Base-by-base conservation (phyloP, 1,284 basidiomycete species). In the Flammula alnicola region DNA sequence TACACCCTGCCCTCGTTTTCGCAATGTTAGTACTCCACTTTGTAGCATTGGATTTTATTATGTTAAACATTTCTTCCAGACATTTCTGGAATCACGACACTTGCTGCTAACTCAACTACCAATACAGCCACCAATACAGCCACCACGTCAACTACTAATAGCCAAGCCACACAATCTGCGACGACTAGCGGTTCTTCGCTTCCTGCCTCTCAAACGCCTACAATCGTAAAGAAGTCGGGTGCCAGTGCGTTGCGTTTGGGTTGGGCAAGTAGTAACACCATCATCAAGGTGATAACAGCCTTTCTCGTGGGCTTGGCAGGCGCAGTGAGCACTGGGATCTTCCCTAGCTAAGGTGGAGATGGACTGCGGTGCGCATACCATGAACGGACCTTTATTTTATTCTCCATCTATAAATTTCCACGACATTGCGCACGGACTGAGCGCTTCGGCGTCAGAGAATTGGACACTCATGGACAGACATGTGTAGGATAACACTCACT, bases 1-100 rank as follows among this genome's bases (percentile, higher is more conserved):
- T 68, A 70, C 50, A 59, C 68, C 0, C 54, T 70, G 20, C 75
- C 76, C 5, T 65, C 64, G 6, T 81, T 80, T 55, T 59, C 64
- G 3, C 67, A 79, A 63, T 80, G 79, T 79, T 37, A 4, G 73
- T 67, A n/a, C 16, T 10, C 10, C 30, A 30, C 8, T 25, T 4
- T 12, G 9, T 9, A 8, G 4, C n/a, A 12, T 22, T 16, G 1
- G 10, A 19, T 22, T 9, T 11, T n/a, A 32, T 6, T 31, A 7
- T 29, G 8, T 35, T 17, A 29, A 7, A 17, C 5, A 19, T 19
- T 39, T 20, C 38, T 3, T 22, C 5, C 27, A 57, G 55, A 52
- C 30, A 40, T 51, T 23, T 30, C 49, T 27, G 47, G 44, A 12
- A 31, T 47, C 3, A 30, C 29, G 41, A 43, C 41, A n/a, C 12